These are phyloP conservation scores for Colletotrichum sp. DNA, from an alignment of 2,329 filamentous ascomycete species.

Conservation along the genomic window DNA sequence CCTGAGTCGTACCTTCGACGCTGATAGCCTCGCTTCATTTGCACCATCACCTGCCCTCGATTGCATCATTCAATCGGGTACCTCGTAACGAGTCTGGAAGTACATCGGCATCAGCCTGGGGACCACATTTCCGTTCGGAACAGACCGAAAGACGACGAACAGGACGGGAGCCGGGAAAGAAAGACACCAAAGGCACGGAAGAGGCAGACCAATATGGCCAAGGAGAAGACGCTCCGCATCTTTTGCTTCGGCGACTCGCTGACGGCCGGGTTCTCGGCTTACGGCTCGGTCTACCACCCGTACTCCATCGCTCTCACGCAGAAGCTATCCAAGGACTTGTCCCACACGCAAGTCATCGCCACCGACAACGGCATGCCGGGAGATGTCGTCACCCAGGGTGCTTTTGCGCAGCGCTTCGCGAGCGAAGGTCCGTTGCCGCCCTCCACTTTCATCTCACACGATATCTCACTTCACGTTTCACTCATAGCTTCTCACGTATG, in stretches of 20 bases:
- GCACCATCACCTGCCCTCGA: not conserved
- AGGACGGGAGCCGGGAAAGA: not conserved
- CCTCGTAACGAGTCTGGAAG: not conserved
- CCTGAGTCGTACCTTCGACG: not conserved
- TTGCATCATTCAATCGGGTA: not conserved
- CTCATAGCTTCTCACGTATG: not conserved
- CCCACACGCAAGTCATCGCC: conserved; percentile 41
- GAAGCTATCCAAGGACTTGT: conserved; percentile 51
- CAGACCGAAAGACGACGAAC: not conserved
- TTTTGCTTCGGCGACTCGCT: conserved; percentile 71
- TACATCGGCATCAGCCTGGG: not conserved
- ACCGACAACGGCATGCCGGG: conserved; percentile 56
- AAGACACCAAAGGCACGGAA: not conserved
- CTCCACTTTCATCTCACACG: not conserved
- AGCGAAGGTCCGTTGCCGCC: conserved; percentile 37
- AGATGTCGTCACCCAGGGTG: conserved; percentile 47
- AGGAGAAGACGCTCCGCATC: conserved; percentile 48
- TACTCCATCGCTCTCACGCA: conserved; percentile 56
- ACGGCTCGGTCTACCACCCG: conserved; percentile 50
- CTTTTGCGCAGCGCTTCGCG: conserved; percentile 35
- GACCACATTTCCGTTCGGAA: not conserved
- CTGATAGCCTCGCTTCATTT: not conserved
- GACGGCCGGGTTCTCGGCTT: conserved; percentile 57
- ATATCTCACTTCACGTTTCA: not conserved
- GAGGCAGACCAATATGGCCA: not conserved